Percentiles rank a stretch among this genome's conserved stretches.
Conservation (phyloP, 352 stramenopile genomes). For the Globisporangium solare region DNA sequence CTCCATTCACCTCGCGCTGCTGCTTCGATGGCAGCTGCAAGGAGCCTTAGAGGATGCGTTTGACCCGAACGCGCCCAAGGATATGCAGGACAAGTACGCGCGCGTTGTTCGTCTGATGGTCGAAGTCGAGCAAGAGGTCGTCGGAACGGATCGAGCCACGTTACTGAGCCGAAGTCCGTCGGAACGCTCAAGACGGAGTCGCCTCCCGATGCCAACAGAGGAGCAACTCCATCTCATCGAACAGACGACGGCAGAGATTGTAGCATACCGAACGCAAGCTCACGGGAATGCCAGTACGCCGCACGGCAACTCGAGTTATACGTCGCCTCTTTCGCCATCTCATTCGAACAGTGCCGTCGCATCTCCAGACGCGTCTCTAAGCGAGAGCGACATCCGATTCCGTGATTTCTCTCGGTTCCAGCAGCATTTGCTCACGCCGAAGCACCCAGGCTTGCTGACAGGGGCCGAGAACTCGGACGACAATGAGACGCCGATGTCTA, state of each 20-base stretch:
- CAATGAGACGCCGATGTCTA: constrained; percentile 29
- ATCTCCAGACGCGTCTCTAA: constrained; percentile 18
- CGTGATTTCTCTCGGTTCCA: constrained; percentile 85
- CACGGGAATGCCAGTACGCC: constrained; percentile 21
- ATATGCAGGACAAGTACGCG: constrained; percentile 86
- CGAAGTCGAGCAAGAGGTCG: constrained; percentile 82
- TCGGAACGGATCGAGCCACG: constrained; percentile 56
- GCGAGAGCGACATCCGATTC: constrained; percentile 63
- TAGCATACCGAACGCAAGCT: constrained; percentile 47
- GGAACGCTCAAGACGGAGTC: constrained; percentile 43
- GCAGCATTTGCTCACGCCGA: constrained; percentile 79
- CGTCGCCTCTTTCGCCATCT: constrained; percentile 34
- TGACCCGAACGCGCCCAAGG: constrained; percentile 64
- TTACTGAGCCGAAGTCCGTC: constrained; percentile 52
- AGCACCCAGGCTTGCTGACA: constrained; percentile 40
- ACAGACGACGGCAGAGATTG: constrained; percentile 75
- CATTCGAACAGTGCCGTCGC: constrained; percentile 17
- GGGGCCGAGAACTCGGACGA: constrained; percentile 34
- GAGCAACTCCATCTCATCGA: constrained; percentile 83
- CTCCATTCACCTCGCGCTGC: constrained; percentile 78
- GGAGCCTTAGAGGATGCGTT: constrained; percentile 82
- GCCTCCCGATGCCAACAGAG: constrained; percentile 77
- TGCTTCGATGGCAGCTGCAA: constrained; percentile 86
- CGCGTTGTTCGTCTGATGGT: constrained; percentile 82
- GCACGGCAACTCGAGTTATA: constrained; percentile 23